Evolutionary conservation across 352 stramenopile genomes (phyloP).

Genomic region (Globisporangium spiculum): DNA sequence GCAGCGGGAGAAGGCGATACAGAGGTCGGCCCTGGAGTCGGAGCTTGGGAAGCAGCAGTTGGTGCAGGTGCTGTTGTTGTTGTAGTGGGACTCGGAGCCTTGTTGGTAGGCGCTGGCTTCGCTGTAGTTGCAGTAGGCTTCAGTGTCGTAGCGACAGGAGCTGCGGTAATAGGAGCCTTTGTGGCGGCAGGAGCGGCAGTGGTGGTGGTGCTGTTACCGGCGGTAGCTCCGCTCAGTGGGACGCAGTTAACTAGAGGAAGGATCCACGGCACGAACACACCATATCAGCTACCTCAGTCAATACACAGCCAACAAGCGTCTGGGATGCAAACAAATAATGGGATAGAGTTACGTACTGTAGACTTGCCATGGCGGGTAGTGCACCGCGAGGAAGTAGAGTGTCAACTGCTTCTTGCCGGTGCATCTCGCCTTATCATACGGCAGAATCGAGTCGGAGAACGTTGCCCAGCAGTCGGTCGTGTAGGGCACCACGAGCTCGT

Average conservation of each 20-base stretch:
- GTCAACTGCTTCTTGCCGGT: conserved; percentile 14
- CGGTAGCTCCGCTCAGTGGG: background rate
- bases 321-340: background rate
- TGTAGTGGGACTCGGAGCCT: conserved; percentile 5
- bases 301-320: background rate
- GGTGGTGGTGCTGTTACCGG: background rate
- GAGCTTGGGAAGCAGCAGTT: background rate
- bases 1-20: no score
- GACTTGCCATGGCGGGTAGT: conserved; percentile 18
- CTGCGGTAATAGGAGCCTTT: background rate
- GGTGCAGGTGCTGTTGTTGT: background rate
- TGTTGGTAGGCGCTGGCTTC: conserved; percentile 15
- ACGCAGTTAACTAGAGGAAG: conserved; percentile 27
- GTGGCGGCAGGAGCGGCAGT: background rate
- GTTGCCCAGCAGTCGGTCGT: conserved; percentile 16
- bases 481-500: conserved; percentile 12
- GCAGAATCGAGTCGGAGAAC: conserved; percentile 8
- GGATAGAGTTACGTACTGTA: conserved; percentile 8
- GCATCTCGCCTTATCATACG: conserved; percentile 17
- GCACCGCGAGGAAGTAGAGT: conserved; percentile 21
- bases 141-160: conserved; percentile 2
- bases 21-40: background rate
- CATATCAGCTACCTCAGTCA: background rate
- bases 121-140: background rate
- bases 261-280: background rate